phyloP scores from a whole-genome alignment of 192 early-diverging fungal genomes.

The Mortierella hygrophila region DNA sequence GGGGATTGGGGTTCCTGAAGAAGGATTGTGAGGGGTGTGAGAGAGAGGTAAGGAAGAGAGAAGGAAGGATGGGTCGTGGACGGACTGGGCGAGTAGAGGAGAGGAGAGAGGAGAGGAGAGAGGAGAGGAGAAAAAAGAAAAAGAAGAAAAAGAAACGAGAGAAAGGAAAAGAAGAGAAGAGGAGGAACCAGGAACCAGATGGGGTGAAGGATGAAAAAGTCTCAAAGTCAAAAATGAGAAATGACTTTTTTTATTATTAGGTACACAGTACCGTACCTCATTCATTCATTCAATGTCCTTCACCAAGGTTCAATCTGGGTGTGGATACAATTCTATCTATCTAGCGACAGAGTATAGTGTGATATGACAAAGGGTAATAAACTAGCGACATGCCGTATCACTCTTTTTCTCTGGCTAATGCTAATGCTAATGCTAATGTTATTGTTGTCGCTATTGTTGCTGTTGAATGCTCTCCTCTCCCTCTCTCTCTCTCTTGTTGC shows the following conservation, averaged over 20 bases:
- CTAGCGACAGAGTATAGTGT: not conserved
- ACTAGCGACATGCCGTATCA: not conserved
- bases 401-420: no score
- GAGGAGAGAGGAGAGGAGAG: constrained; percentile 8
- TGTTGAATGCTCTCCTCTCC: not conserved
- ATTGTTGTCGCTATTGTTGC: no score
- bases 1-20: not conserved
- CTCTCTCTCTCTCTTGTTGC: not conserved
- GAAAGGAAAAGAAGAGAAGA: not conserved
- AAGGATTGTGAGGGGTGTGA: constrained; percentile 10
- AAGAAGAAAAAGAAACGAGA: not conserved
- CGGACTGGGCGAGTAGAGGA: not conserved
- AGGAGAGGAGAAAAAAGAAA: not conserved
- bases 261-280: no score
- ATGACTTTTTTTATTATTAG: not conserved
- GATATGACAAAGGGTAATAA: not conserved
- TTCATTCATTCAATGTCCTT: not conserved
- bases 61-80: not conserved
- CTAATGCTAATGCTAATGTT: no score
- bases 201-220: not conserved
- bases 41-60: not conserved
- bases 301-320: not conserved
- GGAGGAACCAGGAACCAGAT: not conserved
- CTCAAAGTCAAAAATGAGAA: not conserved
- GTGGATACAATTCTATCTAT: not conserved